A percentile compares a stretch with the other conserved stretches of the same genome.
Conservation (phyloP, 257 asterid species). For the Misopates orontium region DNA sequence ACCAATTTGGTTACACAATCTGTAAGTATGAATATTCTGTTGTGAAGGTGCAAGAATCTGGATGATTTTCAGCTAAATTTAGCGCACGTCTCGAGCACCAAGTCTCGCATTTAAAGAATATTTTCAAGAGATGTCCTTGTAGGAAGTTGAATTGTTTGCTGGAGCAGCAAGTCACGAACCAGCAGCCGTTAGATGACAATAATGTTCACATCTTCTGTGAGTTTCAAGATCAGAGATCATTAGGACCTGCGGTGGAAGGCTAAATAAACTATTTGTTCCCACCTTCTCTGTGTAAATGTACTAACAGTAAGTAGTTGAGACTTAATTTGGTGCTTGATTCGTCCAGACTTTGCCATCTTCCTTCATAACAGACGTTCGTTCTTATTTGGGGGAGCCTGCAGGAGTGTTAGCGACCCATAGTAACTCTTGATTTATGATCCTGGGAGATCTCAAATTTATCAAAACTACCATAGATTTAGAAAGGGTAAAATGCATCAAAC, state of each 20-base stretch:
- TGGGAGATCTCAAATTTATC: too few species aligned
- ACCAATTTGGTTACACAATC: slow-evolving; percentile 31
- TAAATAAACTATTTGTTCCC: too few species aligned
- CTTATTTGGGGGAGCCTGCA: too few species aligned
- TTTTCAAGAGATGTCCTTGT: slow-evolving; percentile 28
- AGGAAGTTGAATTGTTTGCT: slow-evolving; percentile 37
- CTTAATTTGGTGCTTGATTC: too few species aligned
- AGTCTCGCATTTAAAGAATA: neutral
- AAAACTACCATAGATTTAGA: too few species aligned
- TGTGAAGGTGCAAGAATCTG: slow-evolving; percentile 38
- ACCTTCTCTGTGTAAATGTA: slow-evolving; percentile 25
- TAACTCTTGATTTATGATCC: too few species aligned
- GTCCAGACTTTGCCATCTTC: too few species aligned
- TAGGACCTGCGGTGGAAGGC: neutral
- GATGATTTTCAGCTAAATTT: slow-evolving; percentile 32
- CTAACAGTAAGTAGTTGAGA: too few species aligned
- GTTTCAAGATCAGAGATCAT: neutral
- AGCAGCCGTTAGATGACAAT: slow-evolving; percentile 33
- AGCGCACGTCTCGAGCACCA: neutral
- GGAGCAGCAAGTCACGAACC: slow-evolving; percentile 25
- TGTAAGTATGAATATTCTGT: slow-evolving; percentile 41
- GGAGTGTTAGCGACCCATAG: too few species aligned
- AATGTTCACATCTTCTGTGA: slow-evolving; percentile 15
- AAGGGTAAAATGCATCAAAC: too few species aligned
- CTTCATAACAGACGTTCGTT: too few species aligned